Evolutionary conservation across 306 rosid genomes (phyloP).

Genomic region (Quercus alba): DNA sequence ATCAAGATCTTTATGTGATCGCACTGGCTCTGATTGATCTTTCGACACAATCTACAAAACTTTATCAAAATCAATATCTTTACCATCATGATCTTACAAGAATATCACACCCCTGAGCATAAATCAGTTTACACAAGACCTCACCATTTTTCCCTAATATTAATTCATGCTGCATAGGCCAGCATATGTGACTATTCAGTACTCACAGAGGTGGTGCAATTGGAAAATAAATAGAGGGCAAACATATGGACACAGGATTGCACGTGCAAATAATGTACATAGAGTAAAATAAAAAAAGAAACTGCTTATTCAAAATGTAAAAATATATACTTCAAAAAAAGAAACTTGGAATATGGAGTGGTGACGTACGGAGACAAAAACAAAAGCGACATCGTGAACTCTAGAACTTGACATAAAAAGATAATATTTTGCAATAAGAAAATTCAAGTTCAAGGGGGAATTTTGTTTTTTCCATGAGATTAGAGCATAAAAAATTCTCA

Average conservation of each 20-base stretch:
- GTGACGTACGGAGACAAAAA: background rate
- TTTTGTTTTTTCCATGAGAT: background rate
- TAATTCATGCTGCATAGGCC: no score
- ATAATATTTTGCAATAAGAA: background rate
- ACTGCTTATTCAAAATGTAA: no score
- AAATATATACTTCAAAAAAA: no score
- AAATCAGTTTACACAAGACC: background rate
- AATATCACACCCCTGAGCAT: background rate
- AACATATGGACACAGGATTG: no score
- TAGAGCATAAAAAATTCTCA: background rate
- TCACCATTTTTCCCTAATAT: no score
- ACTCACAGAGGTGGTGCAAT: no score
- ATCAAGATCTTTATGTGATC: conserved; percentile 96
- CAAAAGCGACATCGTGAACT: background rate
- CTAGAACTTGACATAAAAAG: background rate
- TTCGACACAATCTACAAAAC: conserved; percentile 83
- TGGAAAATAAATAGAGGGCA: no score
- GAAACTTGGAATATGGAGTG: background rate
- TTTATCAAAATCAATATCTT: conserved; percentile 18
- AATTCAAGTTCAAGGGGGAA: background rate
- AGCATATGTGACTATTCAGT: no score
- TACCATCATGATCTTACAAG: conserved; percentile 4
- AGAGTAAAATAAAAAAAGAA: no score
- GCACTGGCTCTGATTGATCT: conserved; percentile 90
- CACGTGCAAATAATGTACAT: no score